Conservation (phyloP, 2,329 filamentous ascomycete species). For the Coniochaeta sp. region DNA sequence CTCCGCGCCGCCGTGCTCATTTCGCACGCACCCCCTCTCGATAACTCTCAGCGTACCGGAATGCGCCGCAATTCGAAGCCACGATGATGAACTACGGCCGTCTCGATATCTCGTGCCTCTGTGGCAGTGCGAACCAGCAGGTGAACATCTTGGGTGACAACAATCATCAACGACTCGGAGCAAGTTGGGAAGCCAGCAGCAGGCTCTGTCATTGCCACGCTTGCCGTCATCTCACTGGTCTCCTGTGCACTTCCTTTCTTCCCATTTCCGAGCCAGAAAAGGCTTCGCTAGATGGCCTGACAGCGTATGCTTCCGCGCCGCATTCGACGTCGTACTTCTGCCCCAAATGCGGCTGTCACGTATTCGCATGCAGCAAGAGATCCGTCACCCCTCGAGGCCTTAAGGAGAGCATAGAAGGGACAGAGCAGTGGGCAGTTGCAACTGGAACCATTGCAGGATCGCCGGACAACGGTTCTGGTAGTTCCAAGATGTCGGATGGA, state of each 20-base stretch:
- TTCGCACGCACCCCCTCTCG: too few species aligned
- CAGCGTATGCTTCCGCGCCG: slow-evolving; percentile 7
- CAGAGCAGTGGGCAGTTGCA: slow-evolving; percentile 25
- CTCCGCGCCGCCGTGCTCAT: too few species aligned
- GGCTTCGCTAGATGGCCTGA: slow-evolving; percentile 10
- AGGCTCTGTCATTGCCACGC: slow-evolving; percentile 18
- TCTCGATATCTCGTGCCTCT: slow-evolving; percentile 15
- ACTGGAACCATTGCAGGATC: slow-evolving; percentile 26
- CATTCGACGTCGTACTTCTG: slow-evolving; percentile 29
- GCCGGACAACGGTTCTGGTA: too few species aligned
- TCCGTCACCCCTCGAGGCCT: background rate
- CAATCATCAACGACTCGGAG: background rate
- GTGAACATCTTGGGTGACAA: background rate
- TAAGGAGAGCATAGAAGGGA: background rate
- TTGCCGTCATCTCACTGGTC: slow-evolving; percentile 23
- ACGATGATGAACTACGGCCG: background rate
- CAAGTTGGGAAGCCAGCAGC: background rate
- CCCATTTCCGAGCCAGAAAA: slow-evolving; percentile 15
- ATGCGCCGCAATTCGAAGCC: too few species aligned
- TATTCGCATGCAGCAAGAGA: slow-evolving; percentile 20
- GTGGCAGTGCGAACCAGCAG: slow-evolving; percentile 10
- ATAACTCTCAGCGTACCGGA: too few species aligned
- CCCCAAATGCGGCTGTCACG: slow-evolving; percentile 31
- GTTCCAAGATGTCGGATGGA: background rate
- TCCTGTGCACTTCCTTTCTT: slow-evolving; percentile 30